Evolutionary conservation across 192 early-diverging fungal species (phyloP).

Genomic region (Diversispora eburnea): DNA sequence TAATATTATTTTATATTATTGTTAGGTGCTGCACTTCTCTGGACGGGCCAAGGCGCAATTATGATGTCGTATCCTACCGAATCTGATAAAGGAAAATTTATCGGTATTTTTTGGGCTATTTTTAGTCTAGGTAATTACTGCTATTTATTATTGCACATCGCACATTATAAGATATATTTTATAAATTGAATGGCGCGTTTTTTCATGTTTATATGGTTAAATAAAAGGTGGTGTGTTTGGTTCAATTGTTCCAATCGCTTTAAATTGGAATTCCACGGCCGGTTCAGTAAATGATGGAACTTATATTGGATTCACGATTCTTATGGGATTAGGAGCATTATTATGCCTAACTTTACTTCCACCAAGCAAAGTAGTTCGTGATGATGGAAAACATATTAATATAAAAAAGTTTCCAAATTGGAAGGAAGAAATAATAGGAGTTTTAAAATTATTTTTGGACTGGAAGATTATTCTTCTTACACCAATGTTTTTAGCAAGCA

Average conservation of each 20-base stretch:
- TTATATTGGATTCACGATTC: constrained; percentile 68
- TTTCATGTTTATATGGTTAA: too few species aligned
- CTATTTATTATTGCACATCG: too few species aligned
- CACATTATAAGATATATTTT: too few species aligned
- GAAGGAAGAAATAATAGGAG: constrained; percentile 47
- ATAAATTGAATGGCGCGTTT: background rate
- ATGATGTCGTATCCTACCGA: constrained; percentile 85
- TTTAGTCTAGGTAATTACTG: constrained; percentile 57
- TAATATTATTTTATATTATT: background rate
- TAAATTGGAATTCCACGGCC: constrained; percentile 57
- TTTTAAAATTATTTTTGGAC: constrained; percentile 60
- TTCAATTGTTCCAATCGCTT: constrained; percentile 66
- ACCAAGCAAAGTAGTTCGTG: constrained; percentile 56
- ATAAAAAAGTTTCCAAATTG: constrained; percentile 70
- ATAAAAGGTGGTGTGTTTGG: constrained; percentile 76
- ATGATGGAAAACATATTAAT: constrained; percentile 66
- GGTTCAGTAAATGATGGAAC: constrained; percentile 61
- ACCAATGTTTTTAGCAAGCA: constrained; percentile 68
- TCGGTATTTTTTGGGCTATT: constrained; percentile 85
- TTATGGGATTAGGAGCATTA: constrained; percentile 62
- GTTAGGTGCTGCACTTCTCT: constrained; percentile 62
- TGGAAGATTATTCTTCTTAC: constrained; percentile 65
- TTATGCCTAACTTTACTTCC: constrained; percentile 57
- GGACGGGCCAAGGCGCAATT: constrained; percentile 78
- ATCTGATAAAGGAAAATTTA: constrained; percentile 75